Base-by-base conservation (phyloP, 768 basidiomycete species). In the Coprinopsis sp. region DNA sequence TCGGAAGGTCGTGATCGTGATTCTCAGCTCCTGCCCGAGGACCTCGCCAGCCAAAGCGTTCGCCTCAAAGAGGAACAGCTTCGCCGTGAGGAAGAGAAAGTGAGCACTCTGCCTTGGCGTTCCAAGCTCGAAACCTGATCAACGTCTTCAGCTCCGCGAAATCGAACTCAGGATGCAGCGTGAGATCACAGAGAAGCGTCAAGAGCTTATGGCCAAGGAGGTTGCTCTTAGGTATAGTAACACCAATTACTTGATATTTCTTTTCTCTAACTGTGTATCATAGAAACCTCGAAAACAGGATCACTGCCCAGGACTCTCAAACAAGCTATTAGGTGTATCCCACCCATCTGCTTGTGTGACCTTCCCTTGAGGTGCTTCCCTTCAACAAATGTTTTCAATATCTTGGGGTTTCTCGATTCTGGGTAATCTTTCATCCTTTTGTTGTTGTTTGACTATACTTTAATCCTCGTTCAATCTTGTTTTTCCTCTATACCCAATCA, bases 61-160 rank as follows among this genome's bases (percentile, higher is more conserved):
- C 77, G 86, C 46, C 75, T 92, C 70, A 92, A 92, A 71, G 91
- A 93, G 64, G 90, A 94, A 59, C 89, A 92, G 61, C 80, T 94
- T 33, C 79, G 88, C 47, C 73, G 83, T 53, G 91, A 92, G 62
- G 87, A 90, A 61, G 88, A 91, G 72, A 90, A 89, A 73, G 79
- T 81, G 19, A 33, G 58, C 46, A 33, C 16, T 40, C 43, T 52
- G 28, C 16, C 28, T 28, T 18, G 37, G 19, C 19, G 14, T 16
- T 24, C 12, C 7, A 30, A 33, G 25, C 4, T 41, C 21, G 18
- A 46, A 24, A 16, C 22, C 51, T 14, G 54, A 24, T 36, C 40
- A 19, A 44, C 41, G 36, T 23, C 21, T 44, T 29, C 58, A 84
- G 79, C 71, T 94, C 25, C 86, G 89, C 54, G 91, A 92, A 62